Evolutionary conservation across 2,329 filamentous ascomycete species (phyloP).

Genomic region (Aureobasidium musti): DNA sequence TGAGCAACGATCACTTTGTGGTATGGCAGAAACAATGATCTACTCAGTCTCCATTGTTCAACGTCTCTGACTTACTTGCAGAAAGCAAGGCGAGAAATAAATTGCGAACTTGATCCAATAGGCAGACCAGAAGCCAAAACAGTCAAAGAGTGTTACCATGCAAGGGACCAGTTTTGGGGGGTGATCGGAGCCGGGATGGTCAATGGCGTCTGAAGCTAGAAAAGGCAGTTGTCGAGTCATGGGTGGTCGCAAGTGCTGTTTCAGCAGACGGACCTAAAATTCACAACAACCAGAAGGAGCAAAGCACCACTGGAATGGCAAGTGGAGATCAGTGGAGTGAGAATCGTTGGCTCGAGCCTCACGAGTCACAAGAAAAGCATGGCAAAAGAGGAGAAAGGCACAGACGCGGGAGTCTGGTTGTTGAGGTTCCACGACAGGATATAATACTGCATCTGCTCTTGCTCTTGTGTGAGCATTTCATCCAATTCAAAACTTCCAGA

Average conservation of each 20-base stretch:
- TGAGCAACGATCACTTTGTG: neutral
- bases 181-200: neutral
- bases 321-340: neutral
- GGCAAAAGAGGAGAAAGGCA: neutral
- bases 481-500: neutral
- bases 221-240: neutral
- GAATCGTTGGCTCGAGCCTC: conserved; percentile 1
- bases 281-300: conserved; percentile 1
- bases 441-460: conserved; percentile 1
- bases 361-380: neutral
- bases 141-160: neutral
- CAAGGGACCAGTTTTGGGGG: neutral
- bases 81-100: neutral
- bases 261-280: conserved; percentile 12
- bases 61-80: neutral
- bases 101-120: neutral
- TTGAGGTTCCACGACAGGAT: conserved; percentile 19
- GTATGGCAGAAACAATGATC: neutral
- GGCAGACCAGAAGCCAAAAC: neutral
- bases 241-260: neutral
- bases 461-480: neutral
- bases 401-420: conserved; percentile 1
- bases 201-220: conserved; percentile 6
- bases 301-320: neutral
- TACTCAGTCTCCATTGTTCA: neutral